Percentiles rank a stretch among this genome's conserved stretches.
Conservation (phyloP, 352 stramenopile genomes). For the Pythium vanterpoolii region DNA sequence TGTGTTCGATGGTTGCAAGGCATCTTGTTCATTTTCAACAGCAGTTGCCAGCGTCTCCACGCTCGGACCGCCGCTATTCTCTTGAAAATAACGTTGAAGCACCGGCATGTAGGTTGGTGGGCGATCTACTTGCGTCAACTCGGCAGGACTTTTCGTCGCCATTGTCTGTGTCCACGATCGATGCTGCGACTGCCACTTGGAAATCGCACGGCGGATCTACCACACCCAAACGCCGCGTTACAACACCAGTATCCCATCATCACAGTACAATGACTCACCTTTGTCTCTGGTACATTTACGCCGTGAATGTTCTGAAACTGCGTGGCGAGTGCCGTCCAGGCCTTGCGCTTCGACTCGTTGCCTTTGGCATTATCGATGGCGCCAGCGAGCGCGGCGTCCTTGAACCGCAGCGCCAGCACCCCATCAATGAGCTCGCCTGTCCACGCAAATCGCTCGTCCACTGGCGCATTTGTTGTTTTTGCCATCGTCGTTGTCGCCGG, state of each 20-base stretch:
- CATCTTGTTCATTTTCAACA: neutral
- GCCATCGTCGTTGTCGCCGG: neutral
- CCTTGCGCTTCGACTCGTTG: slow-evolving; percentile 19
- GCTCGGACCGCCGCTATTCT: neutral
- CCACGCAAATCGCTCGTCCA: slow-evolving; percentile 19
- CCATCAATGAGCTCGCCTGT: slow-evolving; percentile 17
- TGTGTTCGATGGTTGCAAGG: neutral
- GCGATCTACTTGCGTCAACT: slow-evolving; percentile 7
- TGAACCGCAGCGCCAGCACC: slow-evolving; percentile 20
- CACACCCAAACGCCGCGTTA: neutral
- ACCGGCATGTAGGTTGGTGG: slow-evolving; percentile 19
- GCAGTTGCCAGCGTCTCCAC: neutral
- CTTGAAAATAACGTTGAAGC: slow-evolving; percentile 13
- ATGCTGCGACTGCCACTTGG: slow-evolving; percentile 25
- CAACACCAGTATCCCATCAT: neutral
- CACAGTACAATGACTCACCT: neutral
- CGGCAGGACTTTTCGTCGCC: neutral
- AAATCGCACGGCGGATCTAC: slow-evolving; percentile 18
- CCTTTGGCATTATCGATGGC: slow-evolving; percentile 13
- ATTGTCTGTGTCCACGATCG: slow-evolving; percentile 2
- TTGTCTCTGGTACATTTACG: slow-evolving; percentile 11
- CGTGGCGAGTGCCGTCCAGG: slow-evolving; percentile 11
- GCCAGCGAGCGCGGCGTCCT: slow-evolving; percentile 2
- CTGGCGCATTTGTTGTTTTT: neutral
- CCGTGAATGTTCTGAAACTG: slow-evolving; percentile 3